phyloP scores from a whole-genome alignment of 1,284 basidiomycete species.

The Papiliotrema flavescens region DNA sequence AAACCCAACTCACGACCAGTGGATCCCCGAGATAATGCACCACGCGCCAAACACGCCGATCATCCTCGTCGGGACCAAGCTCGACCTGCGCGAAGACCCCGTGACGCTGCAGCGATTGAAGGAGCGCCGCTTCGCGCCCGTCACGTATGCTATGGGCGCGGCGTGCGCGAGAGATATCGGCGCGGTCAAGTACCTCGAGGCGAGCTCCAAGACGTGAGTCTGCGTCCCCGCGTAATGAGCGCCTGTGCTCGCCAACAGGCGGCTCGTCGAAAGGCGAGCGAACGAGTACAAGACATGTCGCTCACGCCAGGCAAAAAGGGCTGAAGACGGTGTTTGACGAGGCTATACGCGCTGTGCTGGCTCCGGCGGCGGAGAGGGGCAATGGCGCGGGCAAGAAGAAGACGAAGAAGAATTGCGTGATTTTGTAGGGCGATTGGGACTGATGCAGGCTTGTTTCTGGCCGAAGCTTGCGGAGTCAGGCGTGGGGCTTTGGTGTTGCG shows the following conservation, averaged over 20 bases:
- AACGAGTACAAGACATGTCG: no score
- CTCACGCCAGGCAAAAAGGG: conserved; percentile 96
- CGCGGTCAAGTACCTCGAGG: conserved; percentile 98
- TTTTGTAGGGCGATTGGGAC: conserved; percentile 26
- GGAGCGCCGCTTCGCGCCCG: conserved; percentile 83
- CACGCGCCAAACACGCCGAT: conserved; percentile 99
- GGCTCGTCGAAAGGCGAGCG: no score
- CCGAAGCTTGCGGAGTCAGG: not conserved
- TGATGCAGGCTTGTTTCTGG: not conserved
- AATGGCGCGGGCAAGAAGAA: conserved; percentile 24
- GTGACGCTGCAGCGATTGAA: conserved; percentile 96
- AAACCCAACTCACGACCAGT: no score
- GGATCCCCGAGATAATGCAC: conserved; percentile 99
- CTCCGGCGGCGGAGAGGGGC: conserved; percentile 38
- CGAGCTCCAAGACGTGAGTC: conserved; percentile 97
- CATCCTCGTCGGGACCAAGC: conserved; percentile 81
- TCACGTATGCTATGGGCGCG: conserved; percentile 91
- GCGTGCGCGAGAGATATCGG: conserved; percentile 91
- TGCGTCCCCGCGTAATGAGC: no score
- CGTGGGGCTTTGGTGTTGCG: not conserved
- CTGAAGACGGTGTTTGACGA: conserved; percentile 99
- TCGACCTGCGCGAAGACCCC: conserved; percentile 94
- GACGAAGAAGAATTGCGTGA: conserved; percentile 46
- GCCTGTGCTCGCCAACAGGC: no score
- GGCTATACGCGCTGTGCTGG: conserved; percentile 70